phyloP scores from a whole-genome alignment of 2,329 filamentous ascomycete species.

The Purpureocillium lavendulum region DNA sequence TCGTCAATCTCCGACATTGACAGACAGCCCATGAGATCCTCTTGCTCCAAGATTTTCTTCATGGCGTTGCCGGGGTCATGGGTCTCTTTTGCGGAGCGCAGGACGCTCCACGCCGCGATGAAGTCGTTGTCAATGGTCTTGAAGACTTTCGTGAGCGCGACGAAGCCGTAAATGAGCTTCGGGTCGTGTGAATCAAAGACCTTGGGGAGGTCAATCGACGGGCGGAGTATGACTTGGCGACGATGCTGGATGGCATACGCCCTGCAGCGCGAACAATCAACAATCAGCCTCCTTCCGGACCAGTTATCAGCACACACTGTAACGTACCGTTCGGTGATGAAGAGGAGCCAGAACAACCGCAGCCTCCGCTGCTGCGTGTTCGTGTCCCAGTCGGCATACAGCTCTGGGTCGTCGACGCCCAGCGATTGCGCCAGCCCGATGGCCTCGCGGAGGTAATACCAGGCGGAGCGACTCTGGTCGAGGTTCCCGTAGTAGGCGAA shows the following conservation, averaged over 20 bases:
- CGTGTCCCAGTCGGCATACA: conserved; percentile 6
- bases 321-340: conserved; percentile 12
- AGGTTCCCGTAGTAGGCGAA: conserved; percentile 11
- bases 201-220: conserved; percentile 10
- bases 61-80: conserved; percentile 3
- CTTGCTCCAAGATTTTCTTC: background rate
- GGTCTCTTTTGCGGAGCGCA: too few relatives aligned
- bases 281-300: too few relatives aligned
- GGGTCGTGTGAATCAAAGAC: conserved; percentile 11
- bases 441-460: conserved; percentile 13
- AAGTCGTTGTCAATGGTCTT: conserved; percentile 6
- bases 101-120: too few relatives aligned
- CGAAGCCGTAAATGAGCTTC: conserved; percentile 12
- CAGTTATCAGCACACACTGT: too few relatives aligned
- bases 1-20: conserved; percentile 9
- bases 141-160: conserved; percentile 10
- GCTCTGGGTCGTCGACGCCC: conserved; percentile 8
- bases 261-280: conserved; percentile 1
- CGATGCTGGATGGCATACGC: conserved; percentile 13
- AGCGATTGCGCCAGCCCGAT: conserved; percentile 12
- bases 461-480: conserved; percentile 8
- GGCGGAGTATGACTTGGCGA: conserved; percentile 7
- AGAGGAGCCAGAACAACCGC: conserved; percentile 14
- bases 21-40: background rate
- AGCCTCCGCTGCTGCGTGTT: conserved; percentile 7